phyloP scores from a whole-genome alignment of 371 early-diverging fungal species.

The Mortierella sp. region DNA sequence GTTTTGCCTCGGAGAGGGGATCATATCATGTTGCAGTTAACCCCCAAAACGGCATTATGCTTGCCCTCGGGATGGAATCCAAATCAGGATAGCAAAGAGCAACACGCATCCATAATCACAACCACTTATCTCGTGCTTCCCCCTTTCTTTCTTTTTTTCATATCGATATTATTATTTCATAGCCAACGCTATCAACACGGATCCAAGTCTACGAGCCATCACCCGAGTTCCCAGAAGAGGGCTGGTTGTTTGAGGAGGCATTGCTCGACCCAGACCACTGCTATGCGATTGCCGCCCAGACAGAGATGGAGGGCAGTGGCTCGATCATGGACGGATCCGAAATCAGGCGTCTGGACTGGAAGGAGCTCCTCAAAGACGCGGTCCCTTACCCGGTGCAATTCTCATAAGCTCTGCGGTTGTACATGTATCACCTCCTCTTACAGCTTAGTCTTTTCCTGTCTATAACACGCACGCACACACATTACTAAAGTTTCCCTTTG shows the following conservation, averaged over 20 bases:
- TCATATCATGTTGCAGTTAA: background rate
- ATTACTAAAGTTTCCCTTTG: background rate
- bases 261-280: constrained; percentile 45
- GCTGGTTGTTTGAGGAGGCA: constrained; percentile 52
- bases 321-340: constrained; percentile 35
- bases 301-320: constrained; percentile 13
- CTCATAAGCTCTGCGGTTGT: background rate
- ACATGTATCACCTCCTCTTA: background rate
- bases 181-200: constrained; percentile 38
- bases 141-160: background rate
- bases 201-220: constrained; percentile 29
- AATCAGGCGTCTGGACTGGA: constrained; percentile 35
- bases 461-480: background rate
- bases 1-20: background rate
- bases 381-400: constrained; percentile 31
- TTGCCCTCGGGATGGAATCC: background rate
- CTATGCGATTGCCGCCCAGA: constrained; percentile 47
- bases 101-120: background rate
- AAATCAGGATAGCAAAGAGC: background rate
- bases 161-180: background rate
- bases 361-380: constrained; percentile 42
- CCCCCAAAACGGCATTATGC: background rate
- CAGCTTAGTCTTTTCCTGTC: background rate
- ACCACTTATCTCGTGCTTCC: background rate
- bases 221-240: constrained; percentile 28